Evolutionary conservation across 768 basidiomycete genomes (phyloP), one percentile per base, ranked within the genome.

Genomic region (Boletellus ananiceps): DNA sequence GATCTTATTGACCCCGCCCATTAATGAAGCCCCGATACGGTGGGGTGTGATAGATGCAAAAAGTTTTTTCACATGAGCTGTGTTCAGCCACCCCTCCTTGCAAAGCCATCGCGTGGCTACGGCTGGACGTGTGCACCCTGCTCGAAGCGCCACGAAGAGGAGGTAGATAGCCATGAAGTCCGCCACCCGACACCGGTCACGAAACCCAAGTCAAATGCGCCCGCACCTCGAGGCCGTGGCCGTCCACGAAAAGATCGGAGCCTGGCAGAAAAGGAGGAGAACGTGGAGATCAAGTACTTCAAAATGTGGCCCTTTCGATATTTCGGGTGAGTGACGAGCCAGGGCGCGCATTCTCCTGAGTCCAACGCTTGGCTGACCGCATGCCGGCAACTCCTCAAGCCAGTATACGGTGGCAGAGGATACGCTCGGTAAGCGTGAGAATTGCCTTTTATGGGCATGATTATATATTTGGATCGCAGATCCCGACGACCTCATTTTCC

Each of bases 101-200:
- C 87, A 2, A 97, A 97, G 67, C 95, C 95, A 13, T 91, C 93
- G 19, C 82, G 92, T 54, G 95, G 95, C 39, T 98, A 97, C 70
- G 92, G 90, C 18, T 98, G 95, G 95, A 92, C 93, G 9, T 98
- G 95, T 60, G 89, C 90, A 0, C 91, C 93, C 1, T 98, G 94
- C 67, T 88, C 93, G 11, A 80, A 83, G 46, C 80, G 80, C 56
- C 88, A 94, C 62, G 93, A 92, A 58, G 87, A 92, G 59, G 82
- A 88, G 63, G 86, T 92, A 40, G 85, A 88, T 62, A 80, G 83
- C 52, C 83, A 85, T 56, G 83, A 84, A 25, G 76, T 81, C 41
- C 83, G 85, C 35, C 80, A 80, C 56, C 68, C 69, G 14, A 79
- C 79, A 14, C 80, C 83, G 13, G 57, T 69, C 6, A 71, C 72